Evolutionary conservation across 306 rosid species (phyloP).

Genomic region (Cucumis melo): DNA sequence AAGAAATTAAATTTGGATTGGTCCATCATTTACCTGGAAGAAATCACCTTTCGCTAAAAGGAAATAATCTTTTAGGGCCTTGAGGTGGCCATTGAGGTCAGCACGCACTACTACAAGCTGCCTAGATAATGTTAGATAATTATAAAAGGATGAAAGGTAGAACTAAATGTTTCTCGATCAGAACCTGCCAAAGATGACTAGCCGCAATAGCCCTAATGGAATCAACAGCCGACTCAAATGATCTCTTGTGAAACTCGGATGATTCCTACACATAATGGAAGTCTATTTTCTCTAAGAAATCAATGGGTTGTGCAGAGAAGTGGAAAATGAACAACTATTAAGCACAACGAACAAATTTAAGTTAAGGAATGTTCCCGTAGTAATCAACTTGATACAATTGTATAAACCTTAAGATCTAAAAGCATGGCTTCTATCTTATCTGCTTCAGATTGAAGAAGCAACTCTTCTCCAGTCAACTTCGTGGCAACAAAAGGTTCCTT

Average conservation of each 20-base stretch:
- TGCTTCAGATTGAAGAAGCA: constrained; percentile 89
- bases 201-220: constrained; percentile 86
- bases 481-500: constrained; percentile 41
- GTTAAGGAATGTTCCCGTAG: not conserved
- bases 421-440: constrained; percentile 96
- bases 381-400: not conserved
- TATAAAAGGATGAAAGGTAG: not conserved
- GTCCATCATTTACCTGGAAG: constrained; percentile 63
- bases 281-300: constrained; percentile 1
- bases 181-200: constrained; percentile 98
- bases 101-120: constrained; percentile 98
- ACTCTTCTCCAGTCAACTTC: constrained; percentile 54
- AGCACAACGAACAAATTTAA: not conserved
- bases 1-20: constrained; percentile 1
- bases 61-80: constrained; percentile 89
- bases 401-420: constrained; percentile 60
- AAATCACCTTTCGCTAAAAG: constrained; percentile 97
- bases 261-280: constrained; percentile 50
- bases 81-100: constrained; percentile 89
- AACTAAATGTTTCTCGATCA: constrained; percentile 10
- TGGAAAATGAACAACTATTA: not conserved
- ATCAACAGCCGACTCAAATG: constrained; percentile 83
- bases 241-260: constrained; percentile 84
- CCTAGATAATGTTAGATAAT: constrained; percentile 11
- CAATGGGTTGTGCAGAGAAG: not conserved